These are phyloP conservation scores for Suillus cothurnatus DNA, from an alignment of 768 basidiomycete species.

Conservation along the genomic window DNA sequence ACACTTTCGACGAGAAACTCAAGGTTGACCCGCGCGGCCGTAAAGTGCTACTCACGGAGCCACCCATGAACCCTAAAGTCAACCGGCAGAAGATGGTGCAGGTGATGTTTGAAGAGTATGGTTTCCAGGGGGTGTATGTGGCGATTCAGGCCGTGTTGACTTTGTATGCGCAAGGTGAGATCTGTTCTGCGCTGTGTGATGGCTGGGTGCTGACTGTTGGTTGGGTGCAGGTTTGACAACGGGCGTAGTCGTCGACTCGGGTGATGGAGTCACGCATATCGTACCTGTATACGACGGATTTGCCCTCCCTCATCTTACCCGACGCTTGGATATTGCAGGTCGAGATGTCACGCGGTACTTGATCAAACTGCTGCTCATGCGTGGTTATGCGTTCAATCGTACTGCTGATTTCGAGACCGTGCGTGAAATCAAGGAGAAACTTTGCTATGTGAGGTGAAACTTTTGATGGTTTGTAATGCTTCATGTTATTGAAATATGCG, in stretches of 20 bases:
- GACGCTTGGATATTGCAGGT: constrained; percentile 95
- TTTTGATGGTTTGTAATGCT: not conserved
- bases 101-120: constrained; percentile 99
- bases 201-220: constrained; percentile 1
- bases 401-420: constrained; percentile 99
- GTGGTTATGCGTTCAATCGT: constrained; percentile 99
- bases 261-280: constrained; percentile 99
- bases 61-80: constrained; percentile 96
- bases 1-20: constrained; percentile 97
- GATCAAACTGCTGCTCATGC: constrained; percentile 99
- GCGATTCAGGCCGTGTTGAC: constrained; percentile 99
- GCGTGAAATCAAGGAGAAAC: constrained; percentile 96
- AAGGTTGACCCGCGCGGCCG: constrained; percentile 81
- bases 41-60: constrained; percentile 95
- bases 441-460: constrained; percentile 91
- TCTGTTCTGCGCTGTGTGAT: constrained; percentile 1
- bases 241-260: constrained; percentile 98
- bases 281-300: constrained; percentile 98
- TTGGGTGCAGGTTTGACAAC: constrained; percentile 80
- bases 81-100: constrained; percentile 95
- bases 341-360: constrained; percentile 98
- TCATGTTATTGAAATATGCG: constrained; percentile 5
- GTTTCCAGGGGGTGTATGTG: constrained; percentile 93
- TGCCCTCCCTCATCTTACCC: constrained; percentile 92
- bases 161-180: constrained; percentile 94